A percentile compares a stretch with the other conserved stretches of the same genome.
These are phyloP conservation scores for Alternaria alternata DNA, from an alignment of 2,329 filamentous ascomycete genomes.

Conservation along the genomic window DNA sequence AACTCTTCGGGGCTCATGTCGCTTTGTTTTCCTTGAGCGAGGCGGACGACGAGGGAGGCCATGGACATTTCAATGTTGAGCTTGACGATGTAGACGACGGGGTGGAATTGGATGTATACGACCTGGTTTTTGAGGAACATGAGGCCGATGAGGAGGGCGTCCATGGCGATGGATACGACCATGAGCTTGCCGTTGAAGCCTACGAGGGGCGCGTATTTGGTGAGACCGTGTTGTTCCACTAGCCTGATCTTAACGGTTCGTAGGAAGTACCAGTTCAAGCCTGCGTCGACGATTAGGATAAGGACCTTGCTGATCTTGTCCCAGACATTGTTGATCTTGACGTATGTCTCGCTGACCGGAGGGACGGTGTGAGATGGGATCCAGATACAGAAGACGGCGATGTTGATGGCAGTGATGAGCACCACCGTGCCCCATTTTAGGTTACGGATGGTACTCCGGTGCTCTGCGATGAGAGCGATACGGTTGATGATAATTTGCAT, in stretches of 20 bases:
- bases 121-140: conserved; percentile 51
- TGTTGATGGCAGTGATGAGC: conserved; percentile 60
- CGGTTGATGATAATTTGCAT: conserved; percentile 66
- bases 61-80: conserved; percentile 58
- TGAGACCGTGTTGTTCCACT: conserved; percentile 49
- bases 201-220: conserved; percentile 53
- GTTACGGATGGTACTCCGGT: conserved; percentile 46
- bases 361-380: conserved; percentile 57
- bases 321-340: conserved; percentile 61
- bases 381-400: conserved; percentile 64
- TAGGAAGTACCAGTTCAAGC: conserved; percentile 64
- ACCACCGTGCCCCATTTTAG: conserved; percentile 60
- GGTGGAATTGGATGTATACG: conserved; percentile 54
- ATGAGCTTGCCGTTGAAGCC: conserved; percentile 54
- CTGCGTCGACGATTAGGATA: conserved; percentile 60
- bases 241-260: conserved; percentile 50
- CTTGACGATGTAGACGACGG: conserved; percentile 54
- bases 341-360: conserved; percentile 49
- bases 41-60: conserved; percentile 52
- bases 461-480: conserved; percentile 59
- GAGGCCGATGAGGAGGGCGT: conserved; percentile 51
- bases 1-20: conserved; percentile 35
- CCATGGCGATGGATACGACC: conserved; percentile 53
- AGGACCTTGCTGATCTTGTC: conserved; percentile 63
- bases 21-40: conserved; percentile 44